Evolutionary conservation across 192 early-diverging fungal genomes (phyloP), one percentile per base, ranked within the genome.

Genomic region (Backusella circina): DNA sequence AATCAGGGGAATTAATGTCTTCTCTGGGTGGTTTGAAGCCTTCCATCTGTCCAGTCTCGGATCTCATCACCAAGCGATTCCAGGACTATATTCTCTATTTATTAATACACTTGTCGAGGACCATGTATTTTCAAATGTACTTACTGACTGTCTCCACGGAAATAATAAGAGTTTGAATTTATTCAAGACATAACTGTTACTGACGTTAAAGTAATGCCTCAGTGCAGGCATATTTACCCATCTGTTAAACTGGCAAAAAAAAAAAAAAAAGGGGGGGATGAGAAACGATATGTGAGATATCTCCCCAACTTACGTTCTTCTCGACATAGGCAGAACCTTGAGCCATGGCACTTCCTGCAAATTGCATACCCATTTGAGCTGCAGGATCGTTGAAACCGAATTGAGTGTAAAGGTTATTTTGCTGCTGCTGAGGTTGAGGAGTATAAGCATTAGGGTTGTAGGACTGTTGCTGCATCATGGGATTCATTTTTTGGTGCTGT

Each of bases 151-250:
- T 35, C 94, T 84, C 89, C 94, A 98, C 9, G 97, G 96, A 79
- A 98, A 97, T 70, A 96, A 77, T n/a, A 99, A 78, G n/a, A 93
- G 76, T 28, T 84, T 84, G 9, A 97, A 83, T 83, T 99, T 99
- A 75, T 91, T 90, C 31, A 97, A 79, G 26, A 99, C 97, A 76
- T 97, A 99, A 3, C 90, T 88, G 83, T 97, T 99, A 77, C 91
- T 93, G 50, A 99, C 97, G 77, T 96, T 94, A 80, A 98, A 99
- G 82, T 97, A 98, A 74, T 94, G 92, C 82, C 95, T 94, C 33
- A 97, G 81, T 78, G 93, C 92, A 21, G 88, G 80, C 79, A 95
- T 82, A 80, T 95, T 96, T 38, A 99, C 84, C 83, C 93, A 97
- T 74, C 90, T 87, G 47, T 88, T 90, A 67, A 97, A 85, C 94